Evolutionary conservation across 305 asterid genomes (phyloP), one percentile per base, ranked within the genome.

Genomic region (Nicotiana rustica): DNA sequence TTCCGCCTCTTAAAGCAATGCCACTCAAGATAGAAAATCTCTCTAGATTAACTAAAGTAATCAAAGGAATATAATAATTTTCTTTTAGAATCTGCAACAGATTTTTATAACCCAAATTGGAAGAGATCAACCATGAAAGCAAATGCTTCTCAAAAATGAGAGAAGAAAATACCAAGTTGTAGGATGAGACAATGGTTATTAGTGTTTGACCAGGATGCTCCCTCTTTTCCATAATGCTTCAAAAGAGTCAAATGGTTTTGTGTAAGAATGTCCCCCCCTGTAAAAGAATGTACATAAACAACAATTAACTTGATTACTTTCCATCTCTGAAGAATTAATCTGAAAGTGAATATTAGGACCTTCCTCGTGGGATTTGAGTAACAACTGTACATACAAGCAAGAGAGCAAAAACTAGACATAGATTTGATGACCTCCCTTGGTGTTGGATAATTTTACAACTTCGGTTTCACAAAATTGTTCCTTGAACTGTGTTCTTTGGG

Each of bases 241-340:
- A 68, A 68, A 38, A 68, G 18, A 36, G 77, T 68, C 31, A 8
- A 10, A 68, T 68, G 56, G 56, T n/a, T 67, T 68, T 68, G 77
- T 31, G n/a, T 68, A 47, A 67, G 49, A 69, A 18, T 69, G 56
- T 2, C 33, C 56, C 56, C 29, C 76, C 17, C 33, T 44, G 60
- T 44, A 19, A 70, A 36, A 6, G 60, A 44, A 41, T 44, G 36
- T 71, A 19, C 6, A 1, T 12, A 19, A 44, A 44, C 78, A 44
- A 44, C 12, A 18, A 18, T 10, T 71, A 71, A 71, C 61, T 71
- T 71, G 19, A 19, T 19, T 17, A 21, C 21, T 71, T 71, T 71
- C 60, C 62, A 71, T 47, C 79, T 47, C 79, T 19, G 36, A 71
- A 71, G 60, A 47, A 36, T 71, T 70, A 4, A 21, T 71, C 79